A percentile compares a stretch with the other conserved stretches of the same genome.
phyloP scores from a whole-genome alignment of 805 yeast species.

The Metschnikowia vanudenii region DNA sequence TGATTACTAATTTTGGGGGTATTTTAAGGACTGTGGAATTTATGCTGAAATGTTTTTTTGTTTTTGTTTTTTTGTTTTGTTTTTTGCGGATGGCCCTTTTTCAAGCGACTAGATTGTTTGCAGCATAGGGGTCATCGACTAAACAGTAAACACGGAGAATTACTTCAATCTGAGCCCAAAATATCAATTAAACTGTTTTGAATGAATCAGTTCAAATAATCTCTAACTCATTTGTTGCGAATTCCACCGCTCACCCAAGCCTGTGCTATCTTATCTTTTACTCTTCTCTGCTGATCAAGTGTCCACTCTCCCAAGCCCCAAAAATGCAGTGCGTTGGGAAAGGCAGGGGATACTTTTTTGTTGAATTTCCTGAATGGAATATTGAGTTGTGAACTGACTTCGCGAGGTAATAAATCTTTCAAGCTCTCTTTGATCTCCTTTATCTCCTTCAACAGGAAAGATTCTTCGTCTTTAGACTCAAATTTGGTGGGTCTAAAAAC shows the following conservation, averaged over 20 bases:
- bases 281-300: conserved; percentile 41
- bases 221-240: not conserved
- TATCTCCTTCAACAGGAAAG: conserved; percentile 9
- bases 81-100: too few species aligned
- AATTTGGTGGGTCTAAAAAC: not conserved
- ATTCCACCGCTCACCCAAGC: conserved; percentile 49
- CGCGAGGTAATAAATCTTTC: conserved; percentile 23
- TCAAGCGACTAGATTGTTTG: too few species aligned
- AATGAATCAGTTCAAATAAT: not conserved
- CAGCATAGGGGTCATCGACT: too few species aligned
- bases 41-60: too few species aligned
- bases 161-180: too few species aligned
- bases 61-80: too few species aligned
- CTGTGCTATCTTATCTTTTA: conserved; percentile 54
- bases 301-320: conserved; percentile 71
- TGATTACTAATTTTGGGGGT: too few species aligned
- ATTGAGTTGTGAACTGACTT: conserved; percentile 20
- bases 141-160: too few species aligned
- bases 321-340: conserved; percentile 43
- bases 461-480: not conserved
- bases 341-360: conserved; percentile 24
- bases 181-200: too few species aligned
- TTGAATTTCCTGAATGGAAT: conserved; percentile 27
- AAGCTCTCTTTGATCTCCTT: conserved; percentile 12
- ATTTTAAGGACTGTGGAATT: too few species aligned